Base-by-base conservation (phyloP, 164 flowering plant species). In the Magnolia changhungtana region DNA sequence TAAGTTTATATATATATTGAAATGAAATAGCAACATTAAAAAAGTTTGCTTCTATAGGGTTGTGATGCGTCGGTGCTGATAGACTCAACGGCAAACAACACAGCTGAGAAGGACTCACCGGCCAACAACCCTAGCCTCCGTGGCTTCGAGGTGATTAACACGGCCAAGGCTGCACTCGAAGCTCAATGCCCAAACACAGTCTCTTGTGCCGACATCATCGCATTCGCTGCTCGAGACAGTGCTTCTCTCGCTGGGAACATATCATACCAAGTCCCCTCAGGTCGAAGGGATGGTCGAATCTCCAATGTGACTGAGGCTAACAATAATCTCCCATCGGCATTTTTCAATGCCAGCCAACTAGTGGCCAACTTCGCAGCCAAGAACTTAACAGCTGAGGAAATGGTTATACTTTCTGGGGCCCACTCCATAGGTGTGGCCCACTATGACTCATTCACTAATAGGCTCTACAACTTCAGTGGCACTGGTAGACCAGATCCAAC, bases 391-490 rank as follows among this genome's bases (percentile, higher is more conserved):
- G 74, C 55, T 14, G 74, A 71, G 23, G 78, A 76, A 27, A 70
- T 76, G 78, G 78, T 76, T 0, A 76, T 49, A 11, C 78, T 71
- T 3, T 76, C 74, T 19, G 78, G 78, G 55, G 78, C 78, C 0
- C 78, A 76, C 51, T 69, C 78, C 55, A 76, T 76, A 21, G 78
- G 78, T 10, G 74, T 61, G 24, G 70, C 78, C 24, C 68, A 69
- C 49, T 76, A 74, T 37, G 1, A 63, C 7, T 4, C 74, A 4
- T 61, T 76, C 69, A 21, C 59, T 50, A 10, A 16, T 20, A 66
- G 74, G 11, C 78, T 76, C 59, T 76, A 59, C 29, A 20, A 59
- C 67, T 85, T 87, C 83, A 85, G 31, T 51, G 18, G 14, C 51
- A 61, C 68, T 27, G 16, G 14, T 21, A 16, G 1, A 7, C 4